Evolutionary conservation across 2,329 filamentous ascomycete species (phyloP).

Genomic region (Fusarium staphyleae): DNA sequence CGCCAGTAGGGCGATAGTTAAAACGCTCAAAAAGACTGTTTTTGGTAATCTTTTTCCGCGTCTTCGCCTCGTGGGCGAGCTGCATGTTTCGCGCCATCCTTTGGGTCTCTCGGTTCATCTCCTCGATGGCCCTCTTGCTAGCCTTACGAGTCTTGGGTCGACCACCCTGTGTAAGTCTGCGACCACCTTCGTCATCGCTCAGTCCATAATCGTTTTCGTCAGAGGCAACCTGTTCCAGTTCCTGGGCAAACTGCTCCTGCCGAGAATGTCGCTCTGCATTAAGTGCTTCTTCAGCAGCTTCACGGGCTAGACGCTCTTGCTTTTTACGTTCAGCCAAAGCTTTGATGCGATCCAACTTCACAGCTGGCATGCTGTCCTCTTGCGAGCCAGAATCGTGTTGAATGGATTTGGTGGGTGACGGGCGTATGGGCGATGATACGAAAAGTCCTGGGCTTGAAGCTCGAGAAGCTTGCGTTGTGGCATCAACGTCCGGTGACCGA

Average conservation of each 20-base stretch:
- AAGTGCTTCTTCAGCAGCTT: constrained; percentile 64
- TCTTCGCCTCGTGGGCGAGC: constrained; percentile 86
- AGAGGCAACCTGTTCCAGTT: constrained; percentile 46
- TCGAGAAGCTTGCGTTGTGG: constrained; percentile 33
- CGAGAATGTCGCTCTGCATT: constrained; percentile 52
- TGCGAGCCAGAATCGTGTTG: constrained; percentile 53
- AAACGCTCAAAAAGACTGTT: constrained; percentile 84
- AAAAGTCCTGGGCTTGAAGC: constrained; percentile 59
- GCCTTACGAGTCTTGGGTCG: constrained; percentile 78
- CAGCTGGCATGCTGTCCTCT: constrained; percentile 56
- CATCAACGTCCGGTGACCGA: constrained; percentile 44
- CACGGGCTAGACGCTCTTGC: constrained; percentile 71
- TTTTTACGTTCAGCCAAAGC: constrained; percentile 78
- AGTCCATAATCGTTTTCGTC: constrained; percentile 57
- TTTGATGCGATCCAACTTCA: constrained; percentile 67
- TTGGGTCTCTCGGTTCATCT: constrained; percentile 95
- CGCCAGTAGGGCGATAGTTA: constrained; percentile 67
- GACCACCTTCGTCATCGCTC: constrained; percentile 68
- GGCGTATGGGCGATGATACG: constrained; percentile 58
- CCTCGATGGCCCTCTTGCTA: constrained; percentile 92
- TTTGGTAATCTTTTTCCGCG: constrained; percentile 89
- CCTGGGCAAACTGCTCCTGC: constrained; percentile 47
- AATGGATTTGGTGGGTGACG: constrained; percentile 42
- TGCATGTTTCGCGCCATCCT: constrained; percentile 90
- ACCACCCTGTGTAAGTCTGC: constrained; percentile 70